Percentiles rank a stretch among this genome's conserved stretches.
Evolutionary conservation across 768 basidiomycete genomes (phyloP).

Genomic region (Tylopilus subfusipes): DNA sequence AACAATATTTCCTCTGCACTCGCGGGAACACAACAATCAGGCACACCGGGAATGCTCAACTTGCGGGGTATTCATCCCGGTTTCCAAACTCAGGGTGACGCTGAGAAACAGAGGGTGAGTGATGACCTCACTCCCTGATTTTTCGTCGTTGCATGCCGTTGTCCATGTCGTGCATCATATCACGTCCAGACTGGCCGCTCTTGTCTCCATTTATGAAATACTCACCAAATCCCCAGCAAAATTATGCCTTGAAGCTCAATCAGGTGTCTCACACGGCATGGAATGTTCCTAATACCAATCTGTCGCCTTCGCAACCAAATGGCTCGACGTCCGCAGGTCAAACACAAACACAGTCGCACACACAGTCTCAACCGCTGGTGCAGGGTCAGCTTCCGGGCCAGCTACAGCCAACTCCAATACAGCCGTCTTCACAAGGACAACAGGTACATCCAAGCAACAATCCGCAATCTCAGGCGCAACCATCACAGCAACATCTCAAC

Average conservation of each 20-base stretch:
- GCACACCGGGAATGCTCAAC: conserved; percentile 69
- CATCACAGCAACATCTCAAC: conserved; percentile 45
- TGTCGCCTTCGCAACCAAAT: conserved; percentile 32
- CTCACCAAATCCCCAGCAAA: conserved; percentile 40
- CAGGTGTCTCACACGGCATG: conserved; percentile 61
- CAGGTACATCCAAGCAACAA: conserved; percentile 35
- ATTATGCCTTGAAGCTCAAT: conserved; percentile 62
- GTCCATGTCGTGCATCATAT: not conserved
- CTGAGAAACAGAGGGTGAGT: conserved; percentile 69
- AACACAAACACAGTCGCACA: conserved; percentile 23
- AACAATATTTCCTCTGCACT: conserved; percentile 23
- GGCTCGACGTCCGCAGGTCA: conserved; percentile 23
- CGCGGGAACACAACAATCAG: conserved; percentile 45
- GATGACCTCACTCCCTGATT: not conserved
- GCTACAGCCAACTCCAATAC: conserved; percentile 17
- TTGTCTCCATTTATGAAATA: not conserved
- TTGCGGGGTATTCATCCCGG: conserved; percentile 39
- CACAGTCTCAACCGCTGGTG: conserved; percentile 21
- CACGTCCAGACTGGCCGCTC: not conserved
- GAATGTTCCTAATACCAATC: conserved; percentile 54
- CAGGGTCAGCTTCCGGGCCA: conserved; percentile 24
- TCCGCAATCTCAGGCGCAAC: conserved; percentile 28
- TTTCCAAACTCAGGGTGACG: conserved; percentile 56
- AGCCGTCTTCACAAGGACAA: conserved; percentile 30
- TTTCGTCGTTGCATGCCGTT: conserved; percentile 3